phyloP scores from a whole-genome alignment of 31 red algal genomes.

The Bonnemaisonia californica region DNA sequence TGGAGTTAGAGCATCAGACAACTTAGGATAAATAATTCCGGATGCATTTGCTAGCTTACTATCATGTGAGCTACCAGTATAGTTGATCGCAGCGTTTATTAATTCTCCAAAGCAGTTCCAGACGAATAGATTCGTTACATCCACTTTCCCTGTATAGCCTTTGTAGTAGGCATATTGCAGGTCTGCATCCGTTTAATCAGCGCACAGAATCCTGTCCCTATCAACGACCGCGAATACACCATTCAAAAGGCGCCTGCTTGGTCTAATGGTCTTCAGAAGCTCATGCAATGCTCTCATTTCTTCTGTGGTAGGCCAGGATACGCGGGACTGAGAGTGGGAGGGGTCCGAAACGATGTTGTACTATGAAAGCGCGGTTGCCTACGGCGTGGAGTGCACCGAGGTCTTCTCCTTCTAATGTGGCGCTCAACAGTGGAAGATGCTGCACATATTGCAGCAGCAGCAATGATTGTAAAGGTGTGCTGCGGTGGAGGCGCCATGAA shows the following conservation, averaged over 20 bases:
- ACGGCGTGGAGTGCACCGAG: too few relatives aligned
- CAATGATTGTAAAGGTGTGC: too few relatives aligned
- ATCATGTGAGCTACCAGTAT: constrained; percentile 34
- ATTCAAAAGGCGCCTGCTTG: not conserved
- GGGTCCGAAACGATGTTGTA: not conserved
- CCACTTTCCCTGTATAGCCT: constrained; percentile 7
- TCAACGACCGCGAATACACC: not conserved
- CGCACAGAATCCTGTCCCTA: constrained; percentile 7
- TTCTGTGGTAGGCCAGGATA: not conserved
- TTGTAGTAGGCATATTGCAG: constrained; percentile 23
- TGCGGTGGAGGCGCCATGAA: too few relatives aligned
- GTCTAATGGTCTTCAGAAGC: not conserved
- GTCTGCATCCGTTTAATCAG: constrained; percentile 12
- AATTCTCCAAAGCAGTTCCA: constrained; percentile 33
- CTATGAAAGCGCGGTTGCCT: too few relatives aligned
- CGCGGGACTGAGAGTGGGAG: not conserved
- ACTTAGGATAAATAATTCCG: not conserved
- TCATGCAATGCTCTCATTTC: not conserved
- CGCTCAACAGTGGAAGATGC: too few relatives aligned
- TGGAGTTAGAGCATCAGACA: too few relatives aligned
- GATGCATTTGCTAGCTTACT: constrained; percentile 6
- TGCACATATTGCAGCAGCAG: too few relatives aligned
- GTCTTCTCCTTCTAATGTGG: too few relatives aligned
- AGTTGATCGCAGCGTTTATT: constrained; percentile 24
- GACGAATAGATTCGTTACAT: constrained; percentile 22